Percentiles rank a stretch among this genome's conserved stretches.
Evolutionary conservation across 2,329 filamentous ascomycete species (phyloP).

Genomic region (Penicillium brasilianum): DNA sequence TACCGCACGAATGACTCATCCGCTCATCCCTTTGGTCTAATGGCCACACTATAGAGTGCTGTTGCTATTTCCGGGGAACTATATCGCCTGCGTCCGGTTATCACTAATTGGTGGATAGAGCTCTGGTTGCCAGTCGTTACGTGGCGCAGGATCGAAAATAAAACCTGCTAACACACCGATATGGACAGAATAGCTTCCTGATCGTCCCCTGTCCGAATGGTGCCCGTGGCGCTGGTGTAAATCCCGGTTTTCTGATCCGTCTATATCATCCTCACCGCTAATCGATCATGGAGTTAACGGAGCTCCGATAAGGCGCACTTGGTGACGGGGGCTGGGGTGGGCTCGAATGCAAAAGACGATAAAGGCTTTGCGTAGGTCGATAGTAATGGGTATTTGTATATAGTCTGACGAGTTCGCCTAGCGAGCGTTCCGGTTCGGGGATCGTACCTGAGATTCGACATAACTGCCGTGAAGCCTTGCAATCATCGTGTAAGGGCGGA

Average conservation of each 20-base stretch:
- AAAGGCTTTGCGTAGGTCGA: slow-evolving; percentile 9
- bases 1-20: slow-evolving; percentile 2
- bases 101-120: slow-evolving; percentile 8
- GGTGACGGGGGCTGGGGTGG: neutral
- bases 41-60: slow-evolving; percentile 8
- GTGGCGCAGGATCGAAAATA: slow-evolving; percentile 3
- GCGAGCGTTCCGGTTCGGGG: neutral
- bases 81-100: slow-evolving; percentile 1
- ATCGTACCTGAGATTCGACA: slow-evolving; percentile 5
- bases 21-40: neutral
- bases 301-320: slow-evolving; percentile 3
- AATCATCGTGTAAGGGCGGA: slow-evolving; percentile 2
- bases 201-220: neutral
- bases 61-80: slow-evolving; percentile 14
- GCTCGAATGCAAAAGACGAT: slow-evolving; percentile 7
- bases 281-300: slow-evolving; percentile 12
- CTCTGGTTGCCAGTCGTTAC: slow-evolving; percentile 17
- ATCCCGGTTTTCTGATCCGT: neutral
- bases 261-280: slow-evolving; percentile 12
- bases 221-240: neutral
- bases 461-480: neutral
- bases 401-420: neutral
- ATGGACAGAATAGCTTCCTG: neutral
- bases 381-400: neutral
- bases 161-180: slow-evolving; percentile 5